Percentiles rank a stretch among this genome's conserved stretches.
These are phyloP conservation scores for Lentinula sp. DNA, from an alignment of 768 basidiomycete species.

Conservation along the genomic window DNA sequence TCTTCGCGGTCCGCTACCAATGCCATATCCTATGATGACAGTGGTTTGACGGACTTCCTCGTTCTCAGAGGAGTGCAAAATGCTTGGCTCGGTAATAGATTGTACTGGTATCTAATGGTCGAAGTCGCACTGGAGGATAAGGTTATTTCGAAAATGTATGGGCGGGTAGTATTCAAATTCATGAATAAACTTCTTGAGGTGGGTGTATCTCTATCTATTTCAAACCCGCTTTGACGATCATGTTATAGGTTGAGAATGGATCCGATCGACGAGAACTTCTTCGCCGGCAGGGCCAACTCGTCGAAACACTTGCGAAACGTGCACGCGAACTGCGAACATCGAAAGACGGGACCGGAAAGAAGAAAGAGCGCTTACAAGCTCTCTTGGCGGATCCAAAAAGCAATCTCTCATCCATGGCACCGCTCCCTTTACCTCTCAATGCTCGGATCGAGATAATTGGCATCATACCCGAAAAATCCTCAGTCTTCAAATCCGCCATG, in stretches of 20 bases:
- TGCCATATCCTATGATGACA: constrained; percentile 84
- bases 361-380: constrained; percentile 91
- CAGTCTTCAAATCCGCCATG: constrained; percentile 96
- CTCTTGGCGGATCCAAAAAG: constrained; percentile 83
- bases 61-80: constrained; percentile 82
- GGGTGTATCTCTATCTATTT: constrained; percentile 7
- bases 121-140: constrained; percentile 88
- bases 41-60: constrained; percentile 89
- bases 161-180: constrained; percentile 84
- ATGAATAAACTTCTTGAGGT: constrained; percentile 88
- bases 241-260: constrained; percentile 60
- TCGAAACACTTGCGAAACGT: constrained; percentile 78
- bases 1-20: constrained; percentile 67
- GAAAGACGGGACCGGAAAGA: constrained; percentile 93
- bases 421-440: constrained; percentile 86
- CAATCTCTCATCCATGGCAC: constrained; percentile 64
- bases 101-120: constrained; percentile 98
- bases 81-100: constrained; percentile 77
- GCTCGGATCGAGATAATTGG: constrained; percentile 82
- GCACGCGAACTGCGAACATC: constrained; percentile 84
- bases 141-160: constrained; percentile 89
- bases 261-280: constrained; percentile 81
- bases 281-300: constrained; percentile 84
- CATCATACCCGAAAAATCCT: constrained; percentile 86
- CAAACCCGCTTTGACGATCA: not conserved